Percentiles rank a stretch among this genome's conserved stretches.
These are phyloP conservation scores for Sarocladium kiliense DNA, from an alignment of 2,329 filamentous ascomycete genomes.

Conservation along the genomic window DNA sequence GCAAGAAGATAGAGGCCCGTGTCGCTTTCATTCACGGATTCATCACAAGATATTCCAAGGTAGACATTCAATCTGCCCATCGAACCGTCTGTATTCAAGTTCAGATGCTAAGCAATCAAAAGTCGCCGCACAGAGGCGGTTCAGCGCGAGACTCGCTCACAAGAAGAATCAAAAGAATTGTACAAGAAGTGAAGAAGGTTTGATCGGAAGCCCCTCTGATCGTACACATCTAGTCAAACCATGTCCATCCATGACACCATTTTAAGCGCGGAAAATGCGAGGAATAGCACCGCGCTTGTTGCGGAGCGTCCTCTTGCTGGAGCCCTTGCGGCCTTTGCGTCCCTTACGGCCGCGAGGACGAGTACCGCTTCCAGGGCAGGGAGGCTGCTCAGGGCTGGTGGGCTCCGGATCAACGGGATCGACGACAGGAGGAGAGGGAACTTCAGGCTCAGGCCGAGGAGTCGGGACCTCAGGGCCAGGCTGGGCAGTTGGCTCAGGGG, in stretches of 20 bases:
- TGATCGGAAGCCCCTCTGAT: background rate
- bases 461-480: background rate
- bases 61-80: too few species aligned
- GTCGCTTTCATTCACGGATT: too few species aligned
- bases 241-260: too few species aligned
- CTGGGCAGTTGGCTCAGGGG: background rate
- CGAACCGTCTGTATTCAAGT: too few species aligned
- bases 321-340: background rate
- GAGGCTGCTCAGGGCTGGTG: background rate
- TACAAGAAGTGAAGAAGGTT: too few species aligned
- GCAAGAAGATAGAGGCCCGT: too few species aligned
- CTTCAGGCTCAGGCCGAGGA: background rate
- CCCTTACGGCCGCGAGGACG: conserved; percentile 4
- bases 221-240: too few species aligned
- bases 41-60: too few species aligned
- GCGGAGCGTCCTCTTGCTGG: background rate
- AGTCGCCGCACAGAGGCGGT: too few species aligned
- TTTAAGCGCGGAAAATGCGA: conserved; percentile 2
- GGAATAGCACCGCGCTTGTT: background rate
- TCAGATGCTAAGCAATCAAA: too few species aligned
- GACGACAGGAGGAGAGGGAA: background rate
- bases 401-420: background rate
- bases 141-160: too few species aligned
- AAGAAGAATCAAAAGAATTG: too few species aligned
- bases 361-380: background rate